Evolutionary conservation across 2,329 filamentous ascomycete genomes (phyloP).

Genomic region (Chrysosporium queenslandicum): DNA sequence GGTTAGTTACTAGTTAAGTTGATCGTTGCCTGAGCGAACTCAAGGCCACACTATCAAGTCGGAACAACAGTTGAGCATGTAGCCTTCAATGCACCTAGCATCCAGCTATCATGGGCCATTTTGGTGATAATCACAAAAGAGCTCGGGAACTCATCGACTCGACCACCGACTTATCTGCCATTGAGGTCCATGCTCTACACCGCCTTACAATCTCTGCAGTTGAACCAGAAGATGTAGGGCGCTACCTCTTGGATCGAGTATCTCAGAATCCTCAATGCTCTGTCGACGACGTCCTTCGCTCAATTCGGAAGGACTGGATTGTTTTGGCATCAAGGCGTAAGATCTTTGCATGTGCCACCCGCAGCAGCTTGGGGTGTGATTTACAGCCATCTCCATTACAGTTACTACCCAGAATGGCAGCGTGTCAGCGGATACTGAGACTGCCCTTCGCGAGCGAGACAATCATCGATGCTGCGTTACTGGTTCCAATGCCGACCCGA

Average conservation of each 20-base stretch:
- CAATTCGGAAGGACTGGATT: slow-evolving; percentile 1
- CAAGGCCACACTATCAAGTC: no score
- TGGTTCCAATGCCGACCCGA: background rate
- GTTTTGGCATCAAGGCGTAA: slow-evolving; percentile 12
- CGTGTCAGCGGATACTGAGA: slow-evolving; percentile 8
- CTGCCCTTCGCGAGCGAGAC: slow-evolving; percentile 13
- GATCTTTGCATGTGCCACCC: no score
- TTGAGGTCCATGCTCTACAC: background rate
- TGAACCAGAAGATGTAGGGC: slow-evolving; percentile 1
- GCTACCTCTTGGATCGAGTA: slow-evolving; percentile 11
- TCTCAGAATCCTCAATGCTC: slow-evolving; percentile 1
- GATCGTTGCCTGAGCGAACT: no score
- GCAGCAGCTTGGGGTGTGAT: no score
- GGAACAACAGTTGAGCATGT: no score
- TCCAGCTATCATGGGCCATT: no score
- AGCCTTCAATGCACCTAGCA: no score
- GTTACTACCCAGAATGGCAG: slow-evolving; percentile 1
- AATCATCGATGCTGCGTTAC: slow-evolving; percentile 12
- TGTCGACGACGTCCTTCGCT: slow-evolving; percentile 11
- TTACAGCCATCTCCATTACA: background rate
- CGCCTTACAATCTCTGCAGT: background rate
- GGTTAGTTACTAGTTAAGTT: no score
- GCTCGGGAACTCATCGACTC: no score
- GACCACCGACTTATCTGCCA: no score
- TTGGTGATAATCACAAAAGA: no score